Base-by-base conservation (phyloP, 176 grass and related monocot species). In the Dactylis glomerata region DNA sequence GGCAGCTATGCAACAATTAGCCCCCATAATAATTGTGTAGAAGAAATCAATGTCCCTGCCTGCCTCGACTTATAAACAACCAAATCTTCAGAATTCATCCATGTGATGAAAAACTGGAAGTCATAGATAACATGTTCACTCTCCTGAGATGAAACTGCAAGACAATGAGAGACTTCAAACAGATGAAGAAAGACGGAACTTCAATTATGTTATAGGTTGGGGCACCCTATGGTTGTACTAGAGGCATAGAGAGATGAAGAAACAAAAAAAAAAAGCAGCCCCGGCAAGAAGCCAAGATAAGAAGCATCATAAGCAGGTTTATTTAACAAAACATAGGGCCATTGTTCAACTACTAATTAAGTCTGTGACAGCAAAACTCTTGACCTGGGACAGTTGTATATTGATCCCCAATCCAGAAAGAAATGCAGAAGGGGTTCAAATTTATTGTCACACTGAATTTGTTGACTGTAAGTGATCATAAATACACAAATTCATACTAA, bases 1-100 rank as follows among this genome's bases (percentile, higher is more conserved):
- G 67, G 84, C 75, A 72, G 86, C 89, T 79, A 91, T 71, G 84
- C 92, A 91, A n/a, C 92, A 94, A 56, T 76, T 87, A 33, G 89
- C 89, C 16, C 92, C 87, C 89, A 94, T 94, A 42, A 74, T 87
- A 58, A 26, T 40, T 52, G 22, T 13, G 5, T 16, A 75, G 81
- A 72, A 89, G 16, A 71, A 65, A 44, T 67, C 54, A 85, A 82
- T 55, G 10, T 45, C 44, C 33, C 36, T 74, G 26, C 64, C 22
- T 73, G 70, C 28, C 26, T 67, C 62, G 17, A 76, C 22, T 73
- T 82, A 42, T 65, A 73, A 40, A 78, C 65, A 81, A 33, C 19
- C 13, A 86, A 71, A 72, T 77, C 32, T 71, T 63, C 10, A 23
- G 20, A 38, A 56, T 77, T 61, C 77, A 76, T 83, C 41, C 78